Percentiles rank a stretch among this genome's conserved stretches.
phyloP scores from a whole-genome alignment of 805 yeast species.

The Schizosaccharomyces osmophilus region DNA sequence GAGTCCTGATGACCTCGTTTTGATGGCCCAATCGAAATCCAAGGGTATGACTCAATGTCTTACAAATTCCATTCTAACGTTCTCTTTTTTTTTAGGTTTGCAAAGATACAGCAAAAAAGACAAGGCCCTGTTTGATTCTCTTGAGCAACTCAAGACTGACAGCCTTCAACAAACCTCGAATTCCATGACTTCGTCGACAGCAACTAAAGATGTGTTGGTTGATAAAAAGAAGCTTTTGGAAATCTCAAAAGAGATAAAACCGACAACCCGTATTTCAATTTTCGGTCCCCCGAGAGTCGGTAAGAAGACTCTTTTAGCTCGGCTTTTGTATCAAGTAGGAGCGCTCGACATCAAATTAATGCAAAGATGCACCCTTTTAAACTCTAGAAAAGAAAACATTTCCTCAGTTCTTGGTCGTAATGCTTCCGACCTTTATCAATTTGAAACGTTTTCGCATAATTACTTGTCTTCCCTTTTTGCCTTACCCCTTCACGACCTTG shows the following conservation, averaged over 20 bases:
- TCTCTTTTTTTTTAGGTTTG: background rate
- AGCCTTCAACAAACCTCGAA: background rate
- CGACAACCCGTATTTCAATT: background rate
- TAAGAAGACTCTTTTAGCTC: background rate
- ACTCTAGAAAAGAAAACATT: background rate
- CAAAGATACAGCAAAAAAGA: background rate
- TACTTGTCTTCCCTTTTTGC: background rate
- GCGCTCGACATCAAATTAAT: background rate
- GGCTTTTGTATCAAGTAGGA: background rate
- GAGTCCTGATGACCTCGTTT: background rate
- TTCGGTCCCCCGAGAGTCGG: background rate
- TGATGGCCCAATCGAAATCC: background rate
- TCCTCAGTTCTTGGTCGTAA: background rate
- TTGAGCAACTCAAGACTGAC: background rate
- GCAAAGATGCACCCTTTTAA: background rate
- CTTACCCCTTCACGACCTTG: background rate
- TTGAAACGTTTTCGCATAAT: background rate
- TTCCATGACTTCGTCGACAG: background rate
- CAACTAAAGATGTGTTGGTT: background rate
- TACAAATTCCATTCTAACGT: background rate
- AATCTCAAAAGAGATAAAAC: background rate
- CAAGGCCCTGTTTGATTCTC: background rate
- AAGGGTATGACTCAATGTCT: background rate
- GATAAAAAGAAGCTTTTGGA: background rate
- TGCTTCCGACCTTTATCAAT: background rate